Evolutionary conservation across 2,329 filamentous ascomycete species (phyloP), one percentile per base, ranked within the genome.

Genomic region (Colletotrichum sp.): DNA sequence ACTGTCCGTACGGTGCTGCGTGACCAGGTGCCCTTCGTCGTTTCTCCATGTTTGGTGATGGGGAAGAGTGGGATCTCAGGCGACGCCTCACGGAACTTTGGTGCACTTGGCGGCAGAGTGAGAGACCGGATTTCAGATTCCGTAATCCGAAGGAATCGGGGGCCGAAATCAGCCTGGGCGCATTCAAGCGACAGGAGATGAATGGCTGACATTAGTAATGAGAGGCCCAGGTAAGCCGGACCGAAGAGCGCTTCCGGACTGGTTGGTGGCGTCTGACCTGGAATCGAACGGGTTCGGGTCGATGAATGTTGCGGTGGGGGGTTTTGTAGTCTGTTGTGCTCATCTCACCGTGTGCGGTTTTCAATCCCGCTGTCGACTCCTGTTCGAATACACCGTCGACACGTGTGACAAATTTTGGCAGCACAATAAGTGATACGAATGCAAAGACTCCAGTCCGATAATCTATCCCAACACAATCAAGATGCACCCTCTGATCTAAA

Each of bases 351-450:
- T n/a, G n/a, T n/a, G n/a, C n/a, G n/a, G n/a, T n/a, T n/a, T n/a
- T n/a, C n/a, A n/a, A n/a, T n/a, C n/a, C n/a, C n/a, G n/a, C n/a
- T n/a, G n/a, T n/a, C n/a, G n/a, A n/a, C n/a, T n/a, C n/a, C n/a
- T 39, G 8, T 39, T 39, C 36, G 36, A 18, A 0, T 44, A n/a
- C 39, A n/a, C 1, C 18, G 18, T n/a, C 8, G 18, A 44, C n/a
- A n/a, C n/a, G n/a, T n/a, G n/a, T n/a, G n/a, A n/a, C n/a, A n/a
- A n/a, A n/a, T n/a, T n/a, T n/a, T n/a, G n/a, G n/a, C n/a, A n/a
- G n/a, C n/a, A n/a, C n/a, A n/a, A n/a, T n/a, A 12, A 10, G 18
- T 0, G 8, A 18, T 44, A 10, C 0, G 0, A 44, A 44, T 44
- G 1, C 39, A 10, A 9, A 1, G 39, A 44, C 9, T 44, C 18